Conservation (phyloP, 1,284 basidiomycete species). For the Malassezia psittaci region DNA sequence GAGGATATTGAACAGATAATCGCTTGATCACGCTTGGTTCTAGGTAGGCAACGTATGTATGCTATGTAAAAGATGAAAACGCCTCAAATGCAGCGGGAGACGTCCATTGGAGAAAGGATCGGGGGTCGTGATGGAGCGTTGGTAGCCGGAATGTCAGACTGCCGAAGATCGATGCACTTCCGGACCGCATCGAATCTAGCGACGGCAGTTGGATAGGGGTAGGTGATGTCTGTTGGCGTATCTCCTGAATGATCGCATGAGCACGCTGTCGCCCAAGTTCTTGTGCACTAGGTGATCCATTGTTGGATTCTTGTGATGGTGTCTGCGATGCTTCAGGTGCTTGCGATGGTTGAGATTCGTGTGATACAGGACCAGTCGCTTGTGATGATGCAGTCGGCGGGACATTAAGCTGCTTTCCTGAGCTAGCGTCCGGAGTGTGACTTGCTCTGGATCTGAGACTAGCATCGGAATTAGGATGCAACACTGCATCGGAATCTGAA, state of each 20-base stretch:
- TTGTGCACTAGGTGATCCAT: neutral
- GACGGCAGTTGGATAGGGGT: conserved; percentile 1
- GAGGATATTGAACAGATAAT: conserved; percentile 1
- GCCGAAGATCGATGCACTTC: too few species aligned
- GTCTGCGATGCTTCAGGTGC: neutral
- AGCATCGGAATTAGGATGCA: too few species aligned
- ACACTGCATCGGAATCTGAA: too few species aligned
- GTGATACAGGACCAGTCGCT: neutral
- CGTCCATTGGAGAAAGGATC: neutral
- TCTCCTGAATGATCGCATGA: neutral
- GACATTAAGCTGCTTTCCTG: neutral
- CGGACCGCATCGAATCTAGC: too few species aligned
- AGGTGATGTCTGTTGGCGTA: neutral
- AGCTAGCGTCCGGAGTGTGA: neutral
- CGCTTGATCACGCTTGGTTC: neutral
- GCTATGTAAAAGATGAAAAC: neutral
- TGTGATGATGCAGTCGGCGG: neutral
- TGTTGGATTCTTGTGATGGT: neutral
- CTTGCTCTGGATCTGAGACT: neutral
- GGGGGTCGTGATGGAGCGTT: neutral
- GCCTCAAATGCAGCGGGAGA: neutral
- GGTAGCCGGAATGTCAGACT: too few species aligned
- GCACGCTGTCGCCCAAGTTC: neutral
- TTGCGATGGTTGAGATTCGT: neutral
- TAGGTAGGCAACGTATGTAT: neutral